Conservation (phyloP, 2,329 filamentous ascomycete genomes). For the Didymella pomorum region DNA sequence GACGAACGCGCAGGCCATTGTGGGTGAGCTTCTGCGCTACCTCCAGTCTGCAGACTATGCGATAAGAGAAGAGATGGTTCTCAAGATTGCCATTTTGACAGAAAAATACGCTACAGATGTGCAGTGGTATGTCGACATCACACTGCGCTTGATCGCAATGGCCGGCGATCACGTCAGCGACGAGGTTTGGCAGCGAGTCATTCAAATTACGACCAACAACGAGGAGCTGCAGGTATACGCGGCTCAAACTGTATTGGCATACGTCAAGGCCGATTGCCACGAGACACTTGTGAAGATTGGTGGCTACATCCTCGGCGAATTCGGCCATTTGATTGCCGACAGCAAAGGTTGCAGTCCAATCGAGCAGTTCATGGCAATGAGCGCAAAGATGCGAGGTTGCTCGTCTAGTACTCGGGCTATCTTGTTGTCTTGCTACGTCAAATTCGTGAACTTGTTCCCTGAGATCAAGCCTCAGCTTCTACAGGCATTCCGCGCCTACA, state of each 20-base stretch:
- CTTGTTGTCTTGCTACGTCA: conserved; percentile 93
- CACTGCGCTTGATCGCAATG: conserved; percentile 90
- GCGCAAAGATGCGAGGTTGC: conserved; percentile 86
- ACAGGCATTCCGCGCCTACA: conserved; percentile 89
- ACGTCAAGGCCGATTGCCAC: conserved; percentile 94
- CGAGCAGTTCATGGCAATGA: conserved; percentile 93
- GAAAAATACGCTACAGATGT: conserved; percentile 99
- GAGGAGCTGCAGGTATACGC: conserved; percentile 97
- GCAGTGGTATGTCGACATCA: conserved; percentile 99
- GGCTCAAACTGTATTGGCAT: conserved; percentile 89
- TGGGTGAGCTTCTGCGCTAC: conserved; percentile 91
- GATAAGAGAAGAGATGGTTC: conserved; percentile 97
- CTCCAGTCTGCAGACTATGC: conserved; percentile 97
- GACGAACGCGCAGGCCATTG: conserved; percentile 91
- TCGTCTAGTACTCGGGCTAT: conserved; percentile 91
- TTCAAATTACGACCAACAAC: conserved; percentile 99
- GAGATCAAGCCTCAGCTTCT: conserved; percentile 97
- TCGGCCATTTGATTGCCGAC: conserved; percentile 95
- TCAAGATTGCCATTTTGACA: conserved; percentile 97
- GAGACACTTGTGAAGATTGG: conserved; percentile 98
- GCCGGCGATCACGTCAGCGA: conserved; percentile 98
- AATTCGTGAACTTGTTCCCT: conserved; percentile 97
- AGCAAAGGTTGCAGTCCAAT: conserved; percentile 92
- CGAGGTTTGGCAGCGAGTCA: conserved; percentile 98
- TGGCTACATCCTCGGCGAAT: conserved; percentile 93